Percentiles rank a stretch among this genome's conserved stretches.
Conservation (phyloP, 345 rosid species). For the Camelina sativa region DNA sequence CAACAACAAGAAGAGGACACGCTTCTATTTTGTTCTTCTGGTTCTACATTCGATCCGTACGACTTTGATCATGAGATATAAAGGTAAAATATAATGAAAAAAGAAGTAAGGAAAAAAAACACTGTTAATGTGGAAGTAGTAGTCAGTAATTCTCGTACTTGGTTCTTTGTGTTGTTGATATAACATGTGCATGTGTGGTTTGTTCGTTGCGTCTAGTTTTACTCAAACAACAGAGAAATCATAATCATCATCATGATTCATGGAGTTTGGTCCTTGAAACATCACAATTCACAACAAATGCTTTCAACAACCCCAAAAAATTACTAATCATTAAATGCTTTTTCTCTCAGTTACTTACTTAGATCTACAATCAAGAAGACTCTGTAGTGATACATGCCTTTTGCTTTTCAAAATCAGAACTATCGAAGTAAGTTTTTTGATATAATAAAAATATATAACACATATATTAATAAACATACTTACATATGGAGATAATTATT, state of each 20-base stretch:
- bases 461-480: too few species aligned
- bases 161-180: conserved; percentile 40
- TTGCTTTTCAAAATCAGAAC: not conserved
- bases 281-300: conserved; percentile 32
- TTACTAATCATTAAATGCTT: conserved; percentile 30
- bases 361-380: conserved; percentile 23
- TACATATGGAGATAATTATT: not conserved
- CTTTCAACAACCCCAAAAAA: conserved; percentile 37
- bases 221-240: conserved; percentile 39
- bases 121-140: conserved; percentile 41
- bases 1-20: conserved; percentile 25
- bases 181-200: conserved; percentile 47
- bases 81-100: not conserved
- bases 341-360: conserved; percentile 25
- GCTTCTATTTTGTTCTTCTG: conserved; percentile 20
- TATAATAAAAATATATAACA: too few species aligned
- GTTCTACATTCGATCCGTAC: conserved; percentile 20
- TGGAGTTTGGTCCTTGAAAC: conserved; percentile 39
- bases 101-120: not conserved
- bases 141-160: conserved; percentile 38
- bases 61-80: conserved; percentile 2
- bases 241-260: conserved; percentile 26
- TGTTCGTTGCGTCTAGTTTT: conserved; percentile 45
- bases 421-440: not conserved
- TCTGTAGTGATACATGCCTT: not conserved